Conservation (phyloP, 495 filamentous ascomycete genomes). For the Haplographium delicatum region DNA sequence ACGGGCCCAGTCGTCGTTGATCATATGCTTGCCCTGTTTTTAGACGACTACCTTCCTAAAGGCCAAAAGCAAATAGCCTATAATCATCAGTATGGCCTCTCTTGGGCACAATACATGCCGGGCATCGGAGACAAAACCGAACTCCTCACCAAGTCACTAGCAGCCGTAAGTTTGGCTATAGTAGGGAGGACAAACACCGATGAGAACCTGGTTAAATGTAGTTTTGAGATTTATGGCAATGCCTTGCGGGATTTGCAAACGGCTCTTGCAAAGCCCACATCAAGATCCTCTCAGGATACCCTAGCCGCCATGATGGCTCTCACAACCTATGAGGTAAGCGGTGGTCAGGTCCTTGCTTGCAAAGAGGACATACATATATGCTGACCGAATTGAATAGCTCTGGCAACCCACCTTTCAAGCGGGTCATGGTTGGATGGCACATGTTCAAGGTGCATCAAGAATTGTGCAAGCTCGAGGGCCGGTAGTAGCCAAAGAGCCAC, state of each 20-base stretch:
- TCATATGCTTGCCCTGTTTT: constrained; percentile 3
- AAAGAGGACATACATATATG: background rate
- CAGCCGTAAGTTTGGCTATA: constrained; percentile 5
- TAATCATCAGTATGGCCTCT: constrained; percentile 7
- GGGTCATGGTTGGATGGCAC: constrained; percentile 8
- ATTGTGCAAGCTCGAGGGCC: background rate
- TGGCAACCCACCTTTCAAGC: constrained; percentile 7
- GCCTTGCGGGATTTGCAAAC: background rate
- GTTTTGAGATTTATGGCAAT: constrained; percentile 4
- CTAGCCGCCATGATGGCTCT: constrained; percentile 6
- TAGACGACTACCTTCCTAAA: constrained; percentile 1
- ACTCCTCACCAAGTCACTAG: background rate
- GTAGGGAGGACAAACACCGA: constrained; percentile 1
- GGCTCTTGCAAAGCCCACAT: background rate
- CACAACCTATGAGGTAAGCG: constrained; percentile 7
- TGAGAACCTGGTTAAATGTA: background rate
- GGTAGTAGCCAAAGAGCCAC: background rate
- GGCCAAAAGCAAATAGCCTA: background rate
- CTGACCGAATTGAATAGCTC: background rate
- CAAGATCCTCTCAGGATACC: background rate
- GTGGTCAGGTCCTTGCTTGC: too few species aligned
- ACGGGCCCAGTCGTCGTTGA: constrained; percentile 3
- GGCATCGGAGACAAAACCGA: background rate
- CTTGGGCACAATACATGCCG: constrained; percentile 8
- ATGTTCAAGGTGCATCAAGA: background rate